phyloP scores from a whole-genome alignment of 2,329 filamentous ascomycete species.

The Phaeosphaeriaceae sp. region DNA sequence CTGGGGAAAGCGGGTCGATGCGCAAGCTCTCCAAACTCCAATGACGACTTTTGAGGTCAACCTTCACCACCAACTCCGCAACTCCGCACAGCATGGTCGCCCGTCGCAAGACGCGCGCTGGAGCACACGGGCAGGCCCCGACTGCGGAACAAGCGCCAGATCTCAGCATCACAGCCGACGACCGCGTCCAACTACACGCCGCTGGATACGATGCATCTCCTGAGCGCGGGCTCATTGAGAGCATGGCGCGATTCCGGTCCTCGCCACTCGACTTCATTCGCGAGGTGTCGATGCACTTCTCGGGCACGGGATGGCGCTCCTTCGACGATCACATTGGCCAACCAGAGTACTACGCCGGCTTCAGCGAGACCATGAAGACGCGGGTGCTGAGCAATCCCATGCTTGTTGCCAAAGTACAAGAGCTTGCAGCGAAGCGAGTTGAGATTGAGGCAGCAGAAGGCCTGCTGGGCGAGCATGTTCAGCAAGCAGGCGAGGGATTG shows the following conservation, averaged over 20 bases:
- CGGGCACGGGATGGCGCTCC: slow-evolving; percentile 91
- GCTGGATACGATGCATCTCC: slow-evolving; percentile 52
- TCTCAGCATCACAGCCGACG: slow-evolving; percentile 54
- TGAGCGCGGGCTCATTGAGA: slow-evolving; percentile 76
- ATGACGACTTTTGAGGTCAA: not conserved
- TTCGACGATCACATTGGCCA: slow-evolving; percentile 92
- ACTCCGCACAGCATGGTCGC: not conserved
- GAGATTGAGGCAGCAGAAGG: slow-evolving; percentile 79
- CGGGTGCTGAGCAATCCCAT: slow-evolving; percentile 78
- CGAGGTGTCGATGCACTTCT: slow-evolving; percentile 91
- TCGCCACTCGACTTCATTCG: slow-evolving; percentile 81
- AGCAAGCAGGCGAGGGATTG: not conserved
- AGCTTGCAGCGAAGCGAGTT: slow-evolving; percentile 78
- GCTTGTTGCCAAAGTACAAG: slow-evolving; percentile 74
- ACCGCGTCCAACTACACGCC: slow-evolving; percentile 54
- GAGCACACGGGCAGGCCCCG: slow-evolving; percentile 15
- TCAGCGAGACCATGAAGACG: slow-evolving; percentile 86
- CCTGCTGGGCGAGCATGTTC: not conserved
- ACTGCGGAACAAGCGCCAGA: slow-evolving; percentile 50
- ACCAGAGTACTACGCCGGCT: slow-evolving; percentile 91
- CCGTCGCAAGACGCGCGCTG: slow-evolving; percentile 9
- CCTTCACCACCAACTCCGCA: not conserved
- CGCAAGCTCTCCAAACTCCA: not conserved
- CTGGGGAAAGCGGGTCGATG: not conserved
- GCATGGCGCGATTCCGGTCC: slow-evolving; percentile 85